Percentiles rank a stretch among this genome's conserved stretches.
Evolutionary conservation across 1,284 basidiomycete species (phyloP).

Genomic region (Phlebopus sp.): DNA sequence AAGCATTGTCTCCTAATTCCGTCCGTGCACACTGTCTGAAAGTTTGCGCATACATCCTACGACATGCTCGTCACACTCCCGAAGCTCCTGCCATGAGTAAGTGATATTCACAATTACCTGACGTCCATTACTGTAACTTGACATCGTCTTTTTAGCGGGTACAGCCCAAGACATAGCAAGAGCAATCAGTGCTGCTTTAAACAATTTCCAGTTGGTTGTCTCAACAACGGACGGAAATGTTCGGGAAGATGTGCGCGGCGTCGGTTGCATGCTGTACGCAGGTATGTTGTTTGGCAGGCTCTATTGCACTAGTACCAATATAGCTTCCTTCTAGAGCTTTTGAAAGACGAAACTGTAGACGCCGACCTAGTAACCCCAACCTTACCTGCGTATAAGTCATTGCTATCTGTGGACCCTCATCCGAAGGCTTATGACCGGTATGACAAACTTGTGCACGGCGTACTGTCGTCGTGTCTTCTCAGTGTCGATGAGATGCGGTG

Average conservation of each 20-base stretch:
- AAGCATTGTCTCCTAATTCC: conserved; percentile 44
- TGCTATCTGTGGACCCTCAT: conserved; percentile 57
- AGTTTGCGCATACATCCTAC: conserved; percentile 78
- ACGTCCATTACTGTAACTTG: background rate
- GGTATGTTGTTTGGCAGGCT: conserved; percentile 43
- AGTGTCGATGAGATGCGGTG: conserved; percentile 93
- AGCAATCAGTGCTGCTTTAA: conserved; percentile 68
- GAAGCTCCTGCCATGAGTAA: conserved; percentile 56
- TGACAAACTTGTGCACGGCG: conserved; percentile 73
- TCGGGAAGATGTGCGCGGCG: conserved; percentile 74
- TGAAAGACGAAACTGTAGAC: conserved; percentile 81
- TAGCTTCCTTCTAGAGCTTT: conserved; percentile 51
- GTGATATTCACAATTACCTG: conserved; percentile 25
- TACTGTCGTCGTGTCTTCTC: conserved; percentile 81
- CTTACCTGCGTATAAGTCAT: conserved; percentile 71
- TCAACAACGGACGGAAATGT: conserved; percentile 53
- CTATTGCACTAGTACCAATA: background rate
- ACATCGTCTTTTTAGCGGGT: conserved; percentile 15
- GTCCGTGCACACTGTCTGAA: conserved; percentile 73
- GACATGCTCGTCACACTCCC: conserved; percentile 62
- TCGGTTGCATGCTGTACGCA: conserved; percentile 79
- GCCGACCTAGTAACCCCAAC: conserved; percentile 79
- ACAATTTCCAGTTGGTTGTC: conserved; percentile 64
- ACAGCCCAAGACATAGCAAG: conserved; percentile 47
- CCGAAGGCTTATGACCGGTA: conserved; percentile 43